Base-by-base conservation (phyloP, 108 stramenopile genomes). In the Fragilaria crotonensis region DNA sequence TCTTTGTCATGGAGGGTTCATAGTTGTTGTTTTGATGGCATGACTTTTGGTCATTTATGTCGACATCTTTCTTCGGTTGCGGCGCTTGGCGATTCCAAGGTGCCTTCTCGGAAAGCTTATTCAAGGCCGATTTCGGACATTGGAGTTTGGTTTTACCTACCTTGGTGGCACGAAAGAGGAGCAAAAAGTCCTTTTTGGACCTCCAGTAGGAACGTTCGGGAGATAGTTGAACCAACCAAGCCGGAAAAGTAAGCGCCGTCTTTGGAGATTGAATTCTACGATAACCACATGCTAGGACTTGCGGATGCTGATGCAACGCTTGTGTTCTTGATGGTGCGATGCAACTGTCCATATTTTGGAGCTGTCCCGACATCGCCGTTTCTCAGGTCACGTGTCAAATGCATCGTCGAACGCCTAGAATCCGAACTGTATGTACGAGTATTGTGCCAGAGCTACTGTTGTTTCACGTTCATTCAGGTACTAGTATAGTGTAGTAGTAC, bases 1-100 rank as follows among this genome's bases (percentile, higher is more conserved):
- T 67, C 36, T 77, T 77, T 33, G 63, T 77, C 76, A 77, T 77
- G 4, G 45, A 60, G 19, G 52, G 36, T 25, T 66, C 59, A 56
- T 36, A 76, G 1, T 67, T 23, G 32, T 67, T 59, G 18, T 23
- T 32, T 19, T 32, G 48, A 21, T 27, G 49, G 26, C 30, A 25
- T 5, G 0, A 20, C 5, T n/a, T 22, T 22, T 62, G 0, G 61
- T 3, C 0, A 18, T 49, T 23, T 17, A 19, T 19, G 18, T 2
- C 0, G 31, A 7, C 3, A 30, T 20, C 3, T 19, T 14, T 21
- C 0, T 25, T 11, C 14, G 0, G 3, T 26, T 45, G 45, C 4
- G 48, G 23, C 28, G 22, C 32, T 25, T 63, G 68, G 44, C 68
- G 59, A 53, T 32, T 71, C 76, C 76, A 77, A 26, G 76, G 76